Base-by-base conservation (phyloP, 2,329 filamentous ascomycete genomes). In the Colletotrichum ledebouriae region DNA sequence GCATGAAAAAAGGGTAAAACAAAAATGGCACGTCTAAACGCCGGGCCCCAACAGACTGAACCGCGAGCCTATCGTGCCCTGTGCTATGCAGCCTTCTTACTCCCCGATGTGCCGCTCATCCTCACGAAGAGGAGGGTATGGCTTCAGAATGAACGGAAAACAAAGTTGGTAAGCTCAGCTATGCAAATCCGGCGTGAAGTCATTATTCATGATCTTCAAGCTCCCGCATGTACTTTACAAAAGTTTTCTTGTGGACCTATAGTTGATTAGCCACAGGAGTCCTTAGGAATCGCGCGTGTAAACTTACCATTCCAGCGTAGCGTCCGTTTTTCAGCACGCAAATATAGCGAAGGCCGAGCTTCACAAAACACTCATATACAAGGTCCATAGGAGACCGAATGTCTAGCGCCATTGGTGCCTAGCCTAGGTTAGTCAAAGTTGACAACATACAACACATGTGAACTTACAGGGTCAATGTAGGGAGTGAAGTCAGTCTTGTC, bases 291-390 rank as follows among this genome's bases (percentile, higher is more conserved):
- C 4, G 25, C 25, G 4, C 25, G 4, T 4, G 25, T 25, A 4
- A 25, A 25, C 89, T 82, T 79, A 97, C 94, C 85, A 99, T 87
- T 70, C 96, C 96, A 2, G 92, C 92, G 80, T 93, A 99, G 70
- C 89, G 89, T 25, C 96, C 96, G 72, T 97, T 90, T 63, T 87
- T 88, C 29, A 96, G 82, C 4, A 98, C 94, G 77, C 96, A 98
- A 57, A 99, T 91, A 78, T 97, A 98, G 70, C 96, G 86, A 72
- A 99, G 80, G 1, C 96, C 96, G 9, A 99, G 84, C 80, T 99
- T 99, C 58, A 93, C 92, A 78, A 98, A 99, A 75, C 94, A 95
- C 77, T 99, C 96, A 75, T 97, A 98, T 4, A 98, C 96, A 44
- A 99, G 82, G 76, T 98, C 94, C 88, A 98, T 94, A 0, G 96